A percentile compares a stretch with the other conserved stretches of the same genome.
Evolutionary conservation across 1,284 basidiomycete species (phyloP).

Genomic region (Laetiporus sulphureus): DNA sequence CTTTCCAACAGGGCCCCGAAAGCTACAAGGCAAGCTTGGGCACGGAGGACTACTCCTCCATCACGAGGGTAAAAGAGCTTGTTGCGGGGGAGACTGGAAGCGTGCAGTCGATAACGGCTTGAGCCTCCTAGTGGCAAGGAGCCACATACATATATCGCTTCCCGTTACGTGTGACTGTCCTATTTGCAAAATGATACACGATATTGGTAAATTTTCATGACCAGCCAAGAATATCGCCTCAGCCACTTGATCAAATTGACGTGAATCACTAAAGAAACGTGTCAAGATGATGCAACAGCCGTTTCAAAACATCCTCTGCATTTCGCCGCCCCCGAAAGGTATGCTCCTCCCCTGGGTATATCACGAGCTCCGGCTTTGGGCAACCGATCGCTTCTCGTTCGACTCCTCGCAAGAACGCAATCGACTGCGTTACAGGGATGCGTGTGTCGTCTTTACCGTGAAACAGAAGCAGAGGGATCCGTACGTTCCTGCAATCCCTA

Average conservation of each 20-base stretch:
- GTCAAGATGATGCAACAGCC: conserved; percentile 1
- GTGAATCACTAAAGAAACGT: conserved; percentile 2
- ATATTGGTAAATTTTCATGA: no score
- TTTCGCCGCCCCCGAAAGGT: conserved; percentile 3
- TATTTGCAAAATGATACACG: no score
- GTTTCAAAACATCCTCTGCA: conserved; percentile 7
- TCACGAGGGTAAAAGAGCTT: not conserved
- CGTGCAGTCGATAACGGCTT: not conserved
- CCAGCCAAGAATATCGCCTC: no score
- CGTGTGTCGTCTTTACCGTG: conserved; percentile 8
- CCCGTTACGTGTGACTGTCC: no score
- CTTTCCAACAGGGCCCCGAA: conserved; percentile 4
- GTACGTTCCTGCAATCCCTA: conserved; percentile 4
- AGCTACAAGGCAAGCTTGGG: conserved; percentile 4
- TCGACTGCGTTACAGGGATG: conserved; percentile 6
- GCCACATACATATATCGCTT: no score
- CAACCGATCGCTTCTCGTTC: not conserved
- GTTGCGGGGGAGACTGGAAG: not conserved
- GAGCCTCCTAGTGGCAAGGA: no score
- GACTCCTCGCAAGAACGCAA: conserved; percentile 6
- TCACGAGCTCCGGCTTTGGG: conserved; percentile 1
- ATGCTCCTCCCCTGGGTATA: conserved; percentile 9
- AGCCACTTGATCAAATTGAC: no score
- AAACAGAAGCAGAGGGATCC: conserved; percentile 3
- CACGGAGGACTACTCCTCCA: conserved; percentile 4